Evolutionary conservation across 1,139 yeast species (phyloP).

Genomic region (Geotrichum australiense): DNA sequence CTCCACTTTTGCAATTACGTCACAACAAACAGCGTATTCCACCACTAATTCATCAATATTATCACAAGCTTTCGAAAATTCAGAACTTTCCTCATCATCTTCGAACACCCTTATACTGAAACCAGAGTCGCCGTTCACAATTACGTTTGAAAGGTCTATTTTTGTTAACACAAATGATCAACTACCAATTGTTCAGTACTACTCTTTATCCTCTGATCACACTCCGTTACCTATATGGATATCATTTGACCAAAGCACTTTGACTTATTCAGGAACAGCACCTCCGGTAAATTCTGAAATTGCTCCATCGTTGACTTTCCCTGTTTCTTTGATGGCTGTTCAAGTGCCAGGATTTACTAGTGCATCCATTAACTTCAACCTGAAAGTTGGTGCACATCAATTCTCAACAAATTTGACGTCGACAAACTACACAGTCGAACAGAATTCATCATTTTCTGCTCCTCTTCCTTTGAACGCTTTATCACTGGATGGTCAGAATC

Average conservation of each 20-base stretch:
- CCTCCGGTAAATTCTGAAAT: constrained; percentile 77
- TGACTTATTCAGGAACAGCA: constrained; percentile 80
- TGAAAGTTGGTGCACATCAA: constrained; percentile 83
- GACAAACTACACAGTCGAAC: constrained; percentile 54
- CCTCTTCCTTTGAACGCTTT: constrained; percentile 55
- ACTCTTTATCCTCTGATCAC: constrained; percentile 74
- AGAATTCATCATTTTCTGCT: constrained; percentile 47
- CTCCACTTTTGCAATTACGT: constrained; percentile 56
- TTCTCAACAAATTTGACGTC: constrained; percentile 53
- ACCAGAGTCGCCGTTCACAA: constrained; percentile 59
- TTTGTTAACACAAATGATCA: constrained; percentile 48
- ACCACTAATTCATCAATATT: constrained; percentile 18
- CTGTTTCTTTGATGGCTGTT: constrained; percentile 71
- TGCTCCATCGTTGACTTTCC: constrained; percentile 77
- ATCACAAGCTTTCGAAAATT: constrained; percentile 24
- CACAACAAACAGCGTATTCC: constrained; percentile 25
- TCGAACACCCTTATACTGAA: constrained; percentile 59
- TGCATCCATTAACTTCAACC: constrained; percentile 58
- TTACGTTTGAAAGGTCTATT: constrained; percentile 51
- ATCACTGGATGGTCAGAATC: constrained; percentile 50
- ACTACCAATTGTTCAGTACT: constrained; percentile 53
- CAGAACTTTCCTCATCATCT: constrained; percentile 33
- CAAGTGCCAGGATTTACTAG: constrained; percentile 74
- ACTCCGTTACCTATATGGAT: constrained; percentile 92
- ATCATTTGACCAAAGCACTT: constrained; percentile 45